Evolutionary conservation across 306 rosid genomes (phyloP).

Genomic region (Cercis canadensis): DNA sequence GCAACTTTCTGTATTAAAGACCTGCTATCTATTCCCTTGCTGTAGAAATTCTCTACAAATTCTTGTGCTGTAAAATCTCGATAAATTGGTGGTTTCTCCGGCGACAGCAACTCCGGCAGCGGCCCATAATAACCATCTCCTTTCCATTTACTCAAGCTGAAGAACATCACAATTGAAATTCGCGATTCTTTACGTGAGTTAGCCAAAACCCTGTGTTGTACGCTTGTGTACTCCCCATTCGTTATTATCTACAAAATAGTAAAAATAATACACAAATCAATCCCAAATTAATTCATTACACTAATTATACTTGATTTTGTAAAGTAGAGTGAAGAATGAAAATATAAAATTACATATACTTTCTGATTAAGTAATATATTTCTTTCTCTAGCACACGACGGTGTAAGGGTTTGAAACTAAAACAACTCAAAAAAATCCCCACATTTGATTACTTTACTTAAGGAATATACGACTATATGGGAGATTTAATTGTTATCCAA

Average conservation of each 20-base stretch:
- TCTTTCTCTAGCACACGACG: too few relatives aligned
- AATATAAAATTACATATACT: too few relatives aligned
- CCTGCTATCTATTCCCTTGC: slow-evolving; percentile 42
- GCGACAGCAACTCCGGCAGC: slow-evolving; percentile 39
- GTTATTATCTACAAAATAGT: slow-evolving; percentile 27
- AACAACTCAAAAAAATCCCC: too few relatives aligned
- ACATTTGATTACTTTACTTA: too few relatives aligned
- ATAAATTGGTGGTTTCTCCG: slow-evolving; percentile 37
- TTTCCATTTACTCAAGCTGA: slow-evolving; percentile 34
- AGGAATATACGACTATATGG: too few relatives aligned
- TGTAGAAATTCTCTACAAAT: slow-evolving; percentile 15
- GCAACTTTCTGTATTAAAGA: slow-evolving; percentile 37
- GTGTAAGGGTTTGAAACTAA: too few relatives aligned
- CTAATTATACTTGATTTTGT: too few relatives aligned
- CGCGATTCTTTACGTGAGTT: slow-evolving; percentile 37
- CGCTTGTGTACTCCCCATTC: slow-evolving; percentile 48
- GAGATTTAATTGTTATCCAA: too few relatives aligned
- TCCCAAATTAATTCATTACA: too few relatives aligned
- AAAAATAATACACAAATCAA: not conserved
- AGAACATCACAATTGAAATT: slow-evolving; percentile 37
- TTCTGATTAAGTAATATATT: too few relatives aligned
- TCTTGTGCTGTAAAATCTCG: slow-evolving; percentile 33
- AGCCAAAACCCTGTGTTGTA: slow-evolving; percentile 45
- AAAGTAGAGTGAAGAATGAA: too few relatives aligned
- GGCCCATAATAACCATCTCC: slow-evolving; percentile 41